These are phyloP conservation scores for Mortierella sp. DNA, from an alignment of 371 early-diverging fungal genomes.

Conservation along the genomic window DNA sequence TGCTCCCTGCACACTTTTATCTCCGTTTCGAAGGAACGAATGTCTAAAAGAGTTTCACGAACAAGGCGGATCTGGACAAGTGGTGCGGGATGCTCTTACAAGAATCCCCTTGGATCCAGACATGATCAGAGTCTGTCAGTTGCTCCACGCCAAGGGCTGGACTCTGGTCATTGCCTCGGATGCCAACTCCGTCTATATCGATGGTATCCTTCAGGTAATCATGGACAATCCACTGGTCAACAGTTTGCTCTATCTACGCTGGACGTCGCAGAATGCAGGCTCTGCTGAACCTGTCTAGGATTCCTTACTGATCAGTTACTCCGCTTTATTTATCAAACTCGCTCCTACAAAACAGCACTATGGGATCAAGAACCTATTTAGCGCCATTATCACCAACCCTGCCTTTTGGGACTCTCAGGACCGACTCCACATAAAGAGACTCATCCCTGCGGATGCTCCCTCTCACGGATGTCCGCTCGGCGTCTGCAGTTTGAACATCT, in stretches of 20 bases:
- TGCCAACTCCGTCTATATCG: constrained; percentile 44
- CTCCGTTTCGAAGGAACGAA: constrained; percentile 19
- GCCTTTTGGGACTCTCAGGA: constrained; percentile 27
- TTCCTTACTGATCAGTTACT: too few species aligned
- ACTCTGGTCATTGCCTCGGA: constrained; percentile 40
- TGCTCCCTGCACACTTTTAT: background rate
- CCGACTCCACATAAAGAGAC: constrained; percentile 40
- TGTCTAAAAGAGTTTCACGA: constrained; percentile 44
- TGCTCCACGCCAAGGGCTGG: constrained; percentile 34
- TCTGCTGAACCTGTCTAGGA: background rate
- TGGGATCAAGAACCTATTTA: constrained; percentile 38
- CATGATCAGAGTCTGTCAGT: constrained; percentile 39
- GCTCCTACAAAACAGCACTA: constrained; percentile 36
- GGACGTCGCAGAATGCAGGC: background rate
- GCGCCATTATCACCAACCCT: constrained; percentile 44
- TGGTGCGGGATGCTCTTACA: constrained; percentile 22
- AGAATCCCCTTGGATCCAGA: constrained; percentile 38
- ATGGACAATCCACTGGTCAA: too few species aligned
- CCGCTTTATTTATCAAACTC: too few species aligned
- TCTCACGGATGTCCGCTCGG: constrained; percentile 36
- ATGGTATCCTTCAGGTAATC: constrained; percentile 36
- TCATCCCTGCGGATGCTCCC: constrained; percentile 24
- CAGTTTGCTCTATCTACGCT: too few species aligned
- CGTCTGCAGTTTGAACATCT: constrained; percentile 39
- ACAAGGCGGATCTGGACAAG: constrained; percentile 23